Evolutionary conservation across 2,329 filamentous ascomycete genomes (phyloP), one percentile per base, ranked within the genome.

Genomic region (Beauveria pseudobassiana): DNA sequence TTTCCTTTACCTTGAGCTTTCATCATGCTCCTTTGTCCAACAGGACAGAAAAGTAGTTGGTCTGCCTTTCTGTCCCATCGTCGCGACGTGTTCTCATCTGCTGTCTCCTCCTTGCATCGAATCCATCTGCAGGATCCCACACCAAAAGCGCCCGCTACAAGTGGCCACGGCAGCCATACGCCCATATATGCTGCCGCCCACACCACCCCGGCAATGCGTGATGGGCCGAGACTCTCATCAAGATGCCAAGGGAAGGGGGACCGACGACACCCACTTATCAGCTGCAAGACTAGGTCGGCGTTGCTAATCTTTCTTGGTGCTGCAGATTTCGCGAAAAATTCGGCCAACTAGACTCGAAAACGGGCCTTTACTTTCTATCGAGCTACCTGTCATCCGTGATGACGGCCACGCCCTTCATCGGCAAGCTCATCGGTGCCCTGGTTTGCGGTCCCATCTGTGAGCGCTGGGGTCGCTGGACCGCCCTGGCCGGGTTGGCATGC

Each of bases 331-430:
- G 64, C 62, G 16, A 66, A 63, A 62, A 64, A 45, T 70, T 70
- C 42, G 67, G 68, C 7, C 51, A 66, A 12, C 67, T 64, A 18
- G 51, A 69, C n/a, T 40, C 64, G 12, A 46, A 50, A n/a, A 63
- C 20, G 30, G 45, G 61, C 2, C 5, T 61, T 5, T 64, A 64
- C 53, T 62, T 64, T 14, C 64, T 70, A 2, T 66, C 65, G 2
- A 60, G 61, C 6, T 68, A 63, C 58, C n/a, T 69, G 0, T 68
- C 67, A 1, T 68, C 68, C 5, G 45, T 70, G 7, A 70, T 70
- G 68, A 70, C 66, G 1, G 64, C 69, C 1, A 64, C 64, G 0
- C 69, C 69, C 3, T 70, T 70, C 26, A 49, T 70, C 2, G 68
- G 68, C 0, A 70, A 70, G 50, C 64, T 65, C 22, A 34, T 48